phyloP scores from a whole-genome alignment of 2,329 filamentous ascomycete species.

The Hymenoscyphus linearis region DNA sequence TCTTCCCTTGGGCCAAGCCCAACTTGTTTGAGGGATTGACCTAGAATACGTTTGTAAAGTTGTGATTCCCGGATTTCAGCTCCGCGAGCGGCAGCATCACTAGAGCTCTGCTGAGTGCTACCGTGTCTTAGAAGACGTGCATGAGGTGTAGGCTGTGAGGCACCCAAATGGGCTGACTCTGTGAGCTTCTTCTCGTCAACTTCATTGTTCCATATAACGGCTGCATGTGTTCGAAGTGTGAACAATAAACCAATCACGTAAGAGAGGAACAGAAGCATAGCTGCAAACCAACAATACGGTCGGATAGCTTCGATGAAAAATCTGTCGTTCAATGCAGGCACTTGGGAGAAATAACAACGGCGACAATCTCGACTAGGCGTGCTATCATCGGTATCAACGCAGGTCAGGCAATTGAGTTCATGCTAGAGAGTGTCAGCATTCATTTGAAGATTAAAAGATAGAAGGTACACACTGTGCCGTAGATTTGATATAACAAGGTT shows the following conservation, averaged over 20 bases:
- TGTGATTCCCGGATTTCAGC: slow-evolving; percentile 79
- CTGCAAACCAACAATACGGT: slow-evolving; percentile 88
- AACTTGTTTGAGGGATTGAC: slow-evolving; percentile 81
- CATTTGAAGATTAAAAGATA: not conserved
- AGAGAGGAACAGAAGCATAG: slow-evolving; percentile 79
- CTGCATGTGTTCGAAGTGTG: slow-evolving; percentile 89
- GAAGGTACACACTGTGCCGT: slow-evolving; percentile 65
- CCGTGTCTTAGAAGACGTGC: slow-evolving; percentile 24
- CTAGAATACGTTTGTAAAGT: slow-evolving; percentile 88
- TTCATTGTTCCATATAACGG: slow-evolving; percentile 93
- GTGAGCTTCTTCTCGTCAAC: slow-evolving; percentile 69
- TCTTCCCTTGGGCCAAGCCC: slow-evolving; percentile 57
- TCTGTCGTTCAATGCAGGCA: slow-evolving; percentile 73
- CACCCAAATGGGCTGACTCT: slow-evolving; percentile 36
- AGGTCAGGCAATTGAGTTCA: slow-evolving; percentile 78
- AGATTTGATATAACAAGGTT: slow-evolving; percentile 97
- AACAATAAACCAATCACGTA: slow-evolving; percentile 95
- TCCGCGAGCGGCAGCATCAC: slow-evolving; percentile 20
- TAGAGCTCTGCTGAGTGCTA: slow-evolving; percentile 19
- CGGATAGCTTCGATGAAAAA: slow-evolving; percentile 90
- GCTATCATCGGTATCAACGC: slow-evolving; percentile 42
- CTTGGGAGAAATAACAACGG: slow-evolving; percentile 89
- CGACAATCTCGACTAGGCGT: slow-evolving; percentile 65
- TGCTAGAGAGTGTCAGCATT: slow-evolving; percentile 52
- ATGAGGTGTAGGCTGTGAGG: slow-evolving; percentile 25